Evolutionary conservation across 345 rosid genomes (phyloP), one percentile per base, ranked within the genome.

Genomic region (Rhodamnia rubescens): DNA sequence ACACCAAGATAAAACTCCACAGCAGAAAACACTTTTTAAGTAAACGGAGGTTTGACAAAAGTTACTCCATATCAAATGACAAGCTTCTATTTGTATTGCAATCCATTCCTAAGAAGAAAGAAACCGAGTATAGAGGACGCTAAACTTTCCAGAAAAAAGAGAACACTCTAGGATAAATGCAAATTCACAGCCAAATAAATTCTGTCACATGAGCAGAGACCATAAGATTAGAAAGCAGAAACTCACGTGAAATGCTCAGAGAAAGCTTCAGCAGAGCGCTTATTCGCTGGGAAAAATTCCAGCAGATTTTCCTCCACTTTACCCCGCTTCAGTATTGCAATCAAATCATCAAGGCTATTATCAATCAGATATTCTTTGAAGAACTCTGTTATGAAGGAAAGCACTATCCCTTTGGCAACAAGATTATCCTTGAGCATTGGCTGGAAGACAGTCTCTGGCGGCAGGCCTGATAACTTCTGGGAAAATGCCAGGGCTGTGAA

Each of bases 341-440:
- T 98, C 92, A 96, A 91, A 89, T 98, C 99, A 86, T 96, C 99
- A 86, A 98, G 96, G 89, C 95, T 93, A 86, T 98, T 98, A 90
- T 94, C 99, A 87, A 96, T 94, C 91, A 96, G 93, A 89, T 98
- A 98, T 86, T 93, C 99, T 91, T 94, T 98, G 90, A 96, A 98
- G 93, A 98, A 98, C 92, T 96, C 98, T 11, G 99, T 98, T 50
- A 95, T 90, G 69, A 98, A 98, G 11, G 97, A 85, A 85, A 98
- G 99, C 83, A 98, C 99, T 92, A 98, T 90, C 95, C 99, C 99
- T 90, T 98, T 98, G 88, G 93, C 95, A 87, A 96, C 98, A 84
- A 98, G 99, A 90, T 98, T 96, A 89, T 96, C 99, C 93, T 98
- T 98, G 61, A 98, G 97, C 91, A 96, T 86, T 57, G 99, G 99